phyloP scores from a whole-genome alignment of 108 stramenopile genomes.

The Asterionellopsis glacialis region DNA sequence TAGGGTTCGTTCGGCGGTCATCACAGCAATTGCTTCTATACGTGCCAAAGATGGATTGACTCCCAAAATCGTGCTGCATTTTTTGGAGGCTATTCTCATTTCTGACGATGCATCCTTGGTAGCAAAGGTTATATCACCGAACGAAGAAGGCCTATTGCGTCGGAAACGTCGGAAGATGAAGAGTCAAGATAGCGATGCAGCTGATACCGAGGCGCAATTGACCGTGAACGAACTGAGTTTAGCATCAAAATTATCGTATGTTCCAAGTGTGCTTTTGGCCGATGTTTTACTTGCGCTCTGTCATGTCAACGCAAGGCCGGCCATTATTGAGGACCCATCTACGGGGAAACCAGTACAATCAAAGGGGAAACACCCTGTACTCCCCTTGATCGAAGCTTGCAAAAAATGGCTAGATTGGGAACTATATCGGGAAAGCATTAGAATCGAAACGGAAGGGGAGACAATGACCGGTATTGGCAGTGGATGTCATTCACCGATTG shows the following conservation, averaged over 20 bases:
- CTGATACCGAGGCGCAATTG: slow-evolving; percentile 8
- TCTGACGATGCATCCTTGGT: slow-evolving; percentile 64
- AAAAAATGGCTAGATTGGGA: slow-evolving; percentile 84
- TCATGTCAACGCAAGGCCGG: slow-evolving; percentile 66
- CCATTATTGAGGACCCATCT: slow-evolving; percentile 61
- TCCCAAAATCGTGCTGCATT: slow-evolving; percentile 50
- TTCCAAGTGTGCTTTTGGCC: slow-evolving; percentile 64
- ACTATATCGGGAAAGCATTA: slow-evolving; percentile 59
- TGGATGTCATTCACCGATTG: slow-evolving; percentile 49
- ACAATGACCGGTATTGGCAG: slow-evolving; percentile 50
- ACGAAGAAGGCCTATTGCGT: slow-evolving; percentile 50
- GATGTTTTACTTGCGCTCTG: slow-evolving; percentile 78
- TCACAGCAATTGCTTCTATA: slow-evolving; percentile 74
- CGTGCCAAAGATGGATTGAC: slow-evolving; percentile 84
- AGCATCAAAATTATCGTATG: slow-evolving; percentile 47
- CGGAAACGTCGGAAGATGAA: slow-evolving; percentile 16
- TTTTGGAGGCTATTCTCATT: slow-evolving; percentile 66
- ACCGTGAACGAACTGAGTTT: slow-evolving; percentile 28
- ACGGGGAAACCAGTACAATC: slow-evolving; percentile 54
- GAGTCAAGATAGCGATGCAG: slow-evolving; percentile 13
- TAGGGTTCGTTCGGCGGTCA: slow-evolving; percentile 67
- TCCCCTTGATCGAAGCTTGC: slow-evolving; percentile 52
- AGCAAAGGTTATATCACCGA: slow-evolving; percentile 52
- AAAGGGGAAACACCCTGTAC: slow-evolving; percentile 68
- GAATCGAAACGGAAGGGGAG: slow-evolving; percentile 31